Conservation (phyloP, 2,329 filamentous ascomycete species). For the Microdochium bolleyi region DNA sequence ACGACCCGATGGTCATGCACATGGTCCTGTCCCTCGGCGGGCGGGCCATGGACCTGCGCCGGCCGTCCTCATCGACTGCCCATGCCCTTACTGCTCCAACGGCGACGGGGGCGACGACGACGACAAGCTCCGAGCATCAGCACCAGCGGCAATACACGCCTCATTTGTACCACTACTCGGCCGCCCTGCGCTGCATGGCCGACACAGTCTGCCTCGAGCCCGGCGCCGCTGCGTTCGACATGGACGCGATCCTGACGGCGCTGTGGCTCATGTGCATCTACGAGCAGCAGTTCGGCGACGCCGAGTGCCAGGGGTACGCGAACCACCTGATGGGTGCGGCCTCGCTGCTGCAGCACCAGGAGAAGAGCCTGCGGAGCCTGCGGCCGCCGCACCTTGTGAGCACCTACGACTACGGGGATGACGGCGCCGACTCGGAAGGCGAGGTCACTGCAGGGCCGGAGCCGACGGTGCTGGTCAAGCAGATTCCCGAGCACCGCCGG, state of each 20-base stretch:
- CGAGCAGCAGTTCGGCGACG: constrained; percentile 28
- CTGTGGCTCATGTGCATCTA: constrained; percentile 27
- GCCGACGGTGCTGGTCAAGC: background rate
- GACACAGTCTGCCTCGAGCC: constrained; percentile 13
- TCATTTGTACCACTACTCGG: constrained; percentile 20
- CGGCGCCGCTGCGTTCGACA: constrained; percentile 8
- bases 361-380: constrained; percentile 6
- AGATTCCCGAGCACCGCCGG: background rate
- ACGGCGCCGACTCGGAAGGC: background rate
- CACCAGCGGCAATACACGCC: constrained; percentile 2
- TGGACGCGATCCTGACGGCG: constrained; percentile 20
- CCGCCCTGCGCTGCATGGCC: constrained; percentile 21
- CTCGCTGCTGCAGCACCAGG: constrained; percentile 18
- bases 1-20: constrained; percentile 25
- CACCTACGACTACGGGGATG: background rate
- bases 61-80: too few relatives aligned
- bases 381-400: constrained; percentile 5
- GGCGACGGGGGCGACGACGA: background rate
- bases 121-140: constrained; percentile 4
- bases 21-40: constrained; percentile 23
- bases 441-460: background rate
- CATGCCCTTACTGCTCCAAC: too few relatives aligned
- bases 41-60: constrained; percentile 19
- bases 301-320: constrained; percentile 16
- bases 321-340: constrained; percentile 23